phyloP scores from a whole-genome alignment of 352 stramenopile species.

The Globisporangium orthogonon region DNA sequence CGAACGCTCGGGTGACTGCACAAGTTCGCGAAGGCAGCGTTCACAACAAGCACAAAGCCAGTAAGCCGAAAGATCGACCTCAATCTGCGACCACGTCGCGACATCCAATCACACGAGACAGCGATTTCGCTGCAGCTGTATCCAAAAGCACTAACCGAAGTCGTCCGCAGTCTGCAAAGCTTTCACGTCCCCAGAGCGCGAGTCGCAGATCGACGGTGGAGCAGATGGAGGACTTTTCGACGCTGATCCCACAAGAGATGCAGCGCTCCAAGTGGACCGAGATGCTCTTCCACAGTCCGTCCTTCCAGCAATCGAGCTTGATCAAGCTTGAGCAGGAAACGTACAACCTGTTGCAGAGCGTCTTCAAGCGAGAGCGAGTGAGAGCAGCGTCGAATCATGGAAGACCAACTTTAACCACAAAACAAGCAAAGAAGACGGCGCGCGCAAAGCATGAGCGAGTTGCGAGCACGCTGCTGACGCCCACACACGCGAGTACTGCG shows the following conservation, averaged over 20 bases:
- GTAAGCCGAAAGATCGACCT: slow-evolving; percentile 12
- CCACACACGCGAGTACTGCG: slow-evolving; percentile 7
- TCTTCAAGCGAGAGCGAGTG: slow-evolving; percentile 15
- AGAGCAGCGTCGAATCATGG: not conserved
- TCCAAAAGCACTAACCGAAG: not conserved
- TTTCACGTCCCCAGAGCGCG: not conserved
- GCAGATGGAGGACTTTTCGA: not conserved
- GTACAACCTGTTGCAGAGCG: slow-evolving; percentile 37
- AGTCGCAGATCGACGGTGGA: not conserved
- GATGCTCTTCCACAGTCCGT: slow-evolving; percentile 28
- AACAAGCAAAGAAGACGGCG: not conserved
- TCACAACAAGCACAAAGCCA: not conserved
- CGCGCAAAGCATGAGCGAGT: not conserved
- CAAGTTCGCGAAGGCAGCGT: not conserved
- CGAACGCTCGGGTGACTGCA: not conserved
- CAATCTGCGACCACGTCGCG: slow-evolving; percentile 24
- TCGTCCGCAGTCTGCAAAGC: slow-evolving; percentile 13
- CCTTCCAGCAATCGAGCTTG: slow-evolving; percentile 30
- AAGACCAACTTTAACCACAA: not conserved
- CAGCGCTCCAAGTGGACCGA: slow-evolving; percentile 36
- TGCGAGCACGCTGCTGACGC: slow-evolving; percentile 2
- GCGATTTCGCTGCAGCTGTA: not conserved
- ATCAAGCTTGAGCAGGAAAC: slow-evolving; percentile 32
- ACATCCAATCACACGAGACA: not conserved
- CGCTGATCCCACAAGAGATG: slow-evolving; percentile 4